Percentiles rank a stretch among this genome's conserved stretches.
Conservation (phyloP, 164 flowering plant genomes). For the Akebia trifoliata region DNA sequence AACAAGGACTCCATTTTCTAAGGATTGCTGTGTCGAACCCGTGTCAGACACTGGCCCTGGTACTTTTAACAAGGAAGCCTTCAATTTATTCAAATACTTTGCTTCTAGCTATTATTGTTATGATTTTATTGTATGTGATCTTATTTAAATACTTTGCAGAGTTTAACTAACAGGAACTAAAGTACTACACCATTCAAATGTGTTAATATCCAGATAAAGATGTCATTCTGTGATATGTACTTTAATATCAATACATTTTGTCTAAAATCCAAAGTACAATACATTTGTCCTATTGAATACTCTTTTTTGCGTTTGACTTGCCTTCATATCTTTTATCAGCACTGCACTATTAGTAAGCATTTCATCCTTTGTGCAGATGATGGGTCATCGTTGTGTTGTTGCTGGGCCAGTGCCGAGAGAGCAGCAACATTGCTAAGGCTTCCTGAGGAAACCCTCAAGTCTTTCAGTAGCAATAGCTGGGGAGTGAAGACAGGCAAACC, state of each 20-base stretch:
- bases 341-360: not conserved
- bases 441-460: slow-evolving; percentile 24
- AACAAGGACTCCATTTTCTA: no score
- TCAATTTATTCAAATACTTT: not conserved
- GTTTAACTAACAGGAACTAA: no score
- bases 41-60: no score
- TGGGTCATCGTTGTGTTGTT: slow-evolving; percentile 66
- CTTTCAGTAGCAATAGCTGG: slow-evolving; percentile 19
- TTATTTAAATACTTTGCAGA: no score
- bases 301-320: not conserved
- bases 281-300: no score
- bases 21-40: no score
- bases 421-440: slow-evolving; percentile 58
- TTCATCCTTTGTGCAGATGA: slow-evolving; percentile 44
- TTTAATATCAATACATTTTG: no score
- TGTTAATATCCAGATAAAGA: no score
- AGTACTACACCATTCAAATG: no score
- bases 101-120: not conserved
- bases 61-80: no score
- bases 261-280: no score
- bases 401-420: slow-evolving; percentile 72
- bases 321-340: not conserved
- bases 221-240: no score
- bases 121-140: not conserved
- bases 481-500: slow-evolving; percentile 13